These are phyloP conservation scores for Skeletonema marinoi DNA, from an alignment of 108 stramenopile genomes.

Conservation along the genomic window DNA sequence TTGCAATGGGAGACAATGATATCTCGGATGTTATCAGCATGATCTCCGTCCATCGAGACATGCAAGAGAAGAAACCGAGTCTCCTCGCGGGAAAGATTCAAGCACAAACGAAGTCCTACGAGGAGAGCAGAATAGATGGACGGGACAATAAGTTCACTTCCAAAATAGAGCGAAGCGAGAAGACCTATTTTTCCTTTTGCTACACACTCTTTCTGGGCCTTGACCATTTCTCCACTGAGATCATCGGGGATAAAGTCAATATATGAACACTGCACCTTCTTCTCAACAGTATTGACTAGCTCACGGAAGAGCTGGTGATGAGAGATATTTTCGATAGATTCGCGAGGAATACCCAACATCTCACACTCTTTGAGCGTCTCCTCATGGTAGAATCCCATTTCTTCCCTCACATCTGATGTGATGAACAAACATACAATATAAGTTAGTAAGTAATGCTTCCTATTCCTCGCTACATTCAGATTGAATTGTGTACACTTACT, in stretches of 20 bases:
- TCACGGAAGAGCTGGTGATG: not conserved
- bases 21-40: too few species aligned
- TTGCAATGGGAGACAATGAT: too few species aligned
- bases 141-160: constrained; percentile 2
- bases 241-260: not conserved
- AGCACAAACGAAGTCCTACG: not conserved
- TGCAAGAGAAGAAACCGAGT: not conserved
- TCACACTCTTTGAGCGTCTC: not conserved
- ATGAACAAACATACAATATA: too few species aligned
- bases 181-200: not conserved
- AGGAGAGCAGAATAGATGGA: not conserved
- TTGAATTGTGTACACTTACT: not conserved
- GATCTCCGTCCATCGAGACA: too few species aligned
- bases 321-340: not conserved
- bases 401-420: not conserved
- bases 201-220: not conserved
- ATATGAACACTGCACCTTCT: not conserved
- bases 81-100: not conserved
- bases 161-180: constrained; percentile 3
- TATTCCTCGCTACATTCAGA: too few species aligned
- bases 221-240: not conserved
- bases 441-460: too few species aligned
- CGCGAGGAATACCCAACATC: not conserved
- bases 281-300: constrained; percentile 2
- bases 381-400: constrained; percentile 1